Evolutionary conservation across 2,329 filamentous ascomycete genomes (phyloP), one percentile per base, ranked within the genome.

Genomic region (Taxawa tesnikishii): DNA sequence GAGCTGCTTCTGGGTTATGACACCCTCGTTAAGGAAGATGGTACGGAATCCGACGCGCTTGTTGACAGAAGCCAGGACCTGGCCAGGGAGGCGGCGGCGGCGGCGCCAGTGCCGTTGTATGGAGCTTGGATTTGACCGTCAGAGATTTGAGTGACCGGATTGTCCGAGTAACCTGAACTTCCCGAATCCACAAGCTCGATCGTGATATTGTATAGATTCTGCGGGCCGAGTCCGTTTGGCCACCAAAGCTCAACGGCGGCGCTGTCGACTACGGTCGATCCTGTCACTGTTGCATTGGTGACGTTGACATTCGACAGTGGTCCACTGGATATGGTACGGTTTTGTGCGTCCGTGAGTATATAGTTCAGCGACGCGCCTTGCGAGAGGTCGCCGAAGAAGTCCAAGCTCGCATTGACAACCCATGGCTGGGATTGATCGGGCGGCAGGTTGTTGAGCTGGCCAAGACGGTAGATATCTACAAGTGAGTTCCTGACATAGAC

Each of bases 11-110:
- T 68, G 57, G 1, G 68, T 68, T 15, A 76, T 65, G 3, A 63
- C 63, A 1, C 59, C 58, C 43, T 67, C 58, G 37, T 76, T 75
- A 12, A 75, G 55, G 5, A 75, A 65, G 27, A 77, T 75, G 0
- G 73, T 76, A 11, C 73, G 60, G 42, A 79, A 77, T 0, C 73
- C 73, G 15, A 69, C 63, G 5, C 69, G 60, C 45, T 72, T 74
- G 2, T 55, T 67, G 5, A 69, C 54, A 0, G 50, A 55, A 6
- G 63, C 56, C 3, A 73, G 24, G 2, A 48, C 51, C 4, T 49
- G 43, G 2, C 58, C 53, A 2, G 43, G 5, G 47, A 40, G 28
- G 48, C 39, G 9, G 41, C 25, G 6, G 38, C 17, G 24, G 26
- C 34, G 19, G 40, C 33, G 33, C 29, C 28, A 24, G 37, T 34